Conservation (phyloP, 2,329 filamentous ascomycete species). For the Calonectria pteridis region DNA sequence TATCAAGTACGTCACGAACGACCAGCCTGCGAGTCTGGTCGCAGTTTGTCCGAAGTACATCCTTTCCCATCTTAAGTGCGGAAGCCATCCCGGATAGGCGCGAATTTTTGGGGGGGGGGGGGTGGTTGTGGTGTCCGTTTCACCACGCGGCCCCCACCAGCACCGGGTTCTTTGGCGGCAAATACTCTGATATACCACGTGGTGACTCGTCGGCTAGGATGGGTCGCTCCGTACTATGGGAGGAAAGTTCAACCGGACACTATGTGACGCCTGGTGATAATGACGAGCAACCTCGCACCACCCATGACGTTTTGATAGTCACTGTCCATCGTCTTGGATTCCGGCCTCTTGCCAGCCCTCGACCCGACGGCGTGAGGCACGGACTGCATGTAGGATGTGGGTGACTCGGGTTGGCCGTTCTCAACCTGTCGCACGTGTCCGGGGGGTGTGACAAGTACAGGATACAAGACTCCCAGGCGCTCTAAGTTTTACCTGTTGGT, state of each 20-base stretch:
- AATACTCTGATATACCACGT: slow-evolving; percentile 37
- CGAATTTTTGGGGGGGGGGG: slow-evolving; percentile 19
- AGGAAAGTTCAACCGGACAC: slow-evolving; percentile 31
- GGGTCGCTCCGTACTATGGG: slow-evolving; percentile 25
- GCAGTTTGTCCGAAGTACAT: slow-evolving; percentile 24
- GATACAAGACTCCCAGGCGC: slow-evolving; percentile 23
- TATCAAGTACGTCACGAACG: slow-evolving; percentile 40
- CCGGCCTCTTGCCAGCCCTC: neutral
- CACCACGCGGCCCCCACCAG: slow-evolving; percentile 42
- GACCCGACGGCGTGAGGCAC: slow-evolving; percentile 1
- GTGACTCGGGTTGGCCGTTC: slow-evolving; percentile 17
- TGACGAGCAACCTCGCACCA: slow-evolving; percentile 29
- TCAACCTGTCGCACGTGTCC: slow-evolving; percentile 17
- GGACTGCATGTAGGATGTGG: slow-evolving; percentile 17
- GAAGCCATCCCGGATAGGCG: slow-evolving; percentile 40
- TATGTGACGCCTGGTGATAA: slow-evolving; percentile 28
- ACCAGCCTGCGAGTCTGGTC: slow-evolving; percentile 28
- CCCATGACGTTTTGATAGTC: slow-evolving; percentile 18
- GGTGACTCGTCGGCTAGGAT: slow-evolving; percentile 27
- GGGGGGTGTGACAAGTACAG: slow-evolving; percentile 18
- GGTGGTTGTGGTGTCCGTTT: slow-evolving; percentile 38
- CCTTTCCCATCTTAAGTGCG: slow-evolving; percentile 38
- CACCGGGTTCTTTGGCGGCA: slow-evolving; percentile 32
- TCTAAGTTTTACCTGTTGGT: slow-evolving; percentile 21
- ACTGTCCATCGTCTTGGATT: slow-evolving; percentile 5